Evolutionary conservation across 108 stramenopile species (phyloP).

Genomic region (Stephanodiscus minutulus): DNA sequence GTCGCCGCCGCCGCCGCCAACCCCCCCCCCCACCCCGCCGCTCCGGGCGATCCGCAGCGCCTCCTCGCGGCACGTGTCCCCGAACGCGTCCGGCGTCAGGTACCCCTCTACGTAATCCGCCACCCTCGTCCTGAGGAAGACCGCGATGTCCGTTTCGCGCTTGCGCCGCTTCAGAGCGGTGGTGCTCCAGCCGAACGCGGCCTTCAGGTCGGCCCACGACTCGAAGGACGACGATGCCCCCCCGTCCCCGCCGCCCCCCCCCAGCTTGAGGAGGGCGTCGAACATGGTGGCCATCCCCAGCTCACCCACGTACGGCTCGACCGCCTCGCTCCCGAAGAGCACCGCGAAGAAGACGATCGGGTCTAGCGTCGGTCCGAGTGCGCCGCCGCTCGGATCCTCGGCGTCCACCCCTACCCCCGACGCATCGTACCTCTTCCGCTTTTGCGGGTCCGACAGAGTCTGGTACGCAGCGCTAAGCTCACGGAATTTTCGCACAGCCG

Average conservation of each 20-base stretch:
- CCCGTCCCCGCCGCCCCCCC: constrained; percentile 2
- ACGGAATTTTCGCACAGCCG: constrained; percentile 40
- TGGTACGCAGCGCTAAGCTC: constrained; percentile 54
- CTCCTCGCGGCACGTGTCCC: constrained; percentile 34
- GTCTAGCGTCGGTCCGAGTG: constrained; percentile 25
- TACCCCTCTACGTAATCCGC: constrained; percentile 48
- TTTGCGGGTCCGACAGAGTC: constrained; percentile 43
- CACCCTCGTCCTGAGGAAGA: constrained; percentile 29
- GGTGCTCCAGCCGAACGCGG: constrained; percentile 30
- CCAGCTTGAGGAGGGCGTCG: constrained; percentile 38
- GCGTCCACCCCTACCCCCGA: constrained; percentile 32
- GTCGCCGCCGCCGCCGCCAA: neutral
- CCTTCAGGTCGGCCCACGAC: constrained; percentile 32
- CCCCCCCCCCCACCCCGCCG: constrained; percentile 23
- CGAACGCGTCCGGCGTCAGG: constrained; percentile 37
- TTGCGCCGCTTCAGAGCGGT: constrained; percentile 33
- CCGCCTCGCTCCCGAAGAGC: constrained; percentile 43
- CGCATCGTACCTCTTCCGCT: constrained; percentile 40
- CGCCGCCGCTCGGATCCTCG: constrained; percentile 16
- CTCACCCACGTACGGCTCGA: constrained; percentile 54
- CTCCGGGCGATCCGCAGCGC: constrained; percentile 38
- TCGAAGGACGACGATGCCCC: constrained; percentile 28
- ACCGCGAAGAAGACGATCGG: constrained; percentile 50
- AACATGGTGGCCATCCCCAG: constrained; percentile 39
- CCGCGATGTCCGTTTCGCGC: constrained; percentile 44